Base-by-base conservation (phyloP, 1,139 yeast genomes). In the Pichia sp. region DNA sequence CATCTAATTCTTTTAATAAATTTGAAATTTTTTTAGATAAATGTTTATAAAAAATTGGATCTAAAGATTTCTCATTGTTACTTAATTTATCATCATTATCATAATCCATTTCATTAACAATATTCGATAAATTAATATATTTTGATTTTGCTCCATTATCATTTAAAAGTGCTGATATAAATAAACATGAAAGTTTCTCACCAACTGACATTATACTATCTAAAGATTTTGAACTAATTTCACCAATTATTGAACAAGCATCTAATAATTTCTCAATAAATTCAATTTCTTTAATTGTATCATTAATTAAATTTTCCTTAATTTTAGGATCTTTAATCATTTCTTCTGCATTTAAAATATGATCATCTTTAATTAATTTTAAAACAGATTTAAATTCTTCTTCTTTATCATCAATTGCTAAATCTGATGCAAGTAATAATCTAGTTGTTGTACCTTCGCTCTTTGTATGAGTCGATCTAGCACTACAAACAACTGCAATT, bases 401-500 rank as follows among this genome's bases (percentile, higher is more conserved):
- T 38, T 63, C 62, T 39, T 66, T 54, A 23, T 67, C 72, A 49
- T 70, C 69, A 3, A 81, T 68, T 1, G 95, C 89, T 36, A 73
- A 61, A 42, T 88, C 96, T 12, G 96, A 93, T 14, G 96, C 85
- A 36, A 71, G 64, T 39, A 91, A 65, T 25, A 91, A 69, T 49
- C 95, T 66, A 3, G 95, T 84, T 5, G 98, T 91, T 33, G 98
- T 91, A 40, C 98, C 98, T 61, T 89, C 96, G 32, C 84, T 78
- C 58, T 91, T 91, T 23, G 95, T 83, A 46, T 84, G 75, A 1
- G 96, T 79, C 7, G 96, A 85, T 51, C 98, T 73, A 4, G 98
- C 98, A 28, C 95, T 84, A 60, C 98, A 91, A 4, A 91, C 98
- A 21, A 91, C 94, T 1, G 95, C 96, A n/a, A 89, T 95, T 42